Percentiles rank a stretch among this genome's conserved stretches.
phyloP scores from a whole-genome alignment of 192 early-diverging fungal genomes.

The Dissophora ornata region DNA sequence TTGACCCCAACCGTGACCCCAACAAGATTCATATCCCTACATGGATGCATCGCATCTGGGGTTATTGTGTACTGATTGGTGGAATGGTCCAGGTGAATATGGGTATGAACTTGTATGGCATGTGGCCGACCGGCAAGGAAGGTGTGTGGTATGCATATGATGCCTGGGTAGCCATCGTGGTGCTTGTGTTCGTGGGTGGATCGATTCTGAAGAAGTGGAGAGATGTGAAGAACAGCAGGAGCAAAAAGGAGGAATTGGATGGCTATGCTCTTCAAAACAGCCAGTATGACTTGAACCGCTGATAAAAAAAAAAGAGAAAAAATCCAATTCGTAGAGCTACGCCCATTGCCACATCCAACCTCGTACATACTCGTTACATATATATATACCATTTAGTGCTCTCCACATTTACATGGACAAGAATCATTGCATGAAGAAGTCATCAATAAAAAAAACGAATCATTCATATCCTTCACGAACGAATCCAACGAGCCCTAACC shows the following conservation, averaged over 20 bases:
- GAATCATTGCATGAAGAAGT: no score
- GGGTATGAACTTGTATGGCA: conserved; percentile 27
- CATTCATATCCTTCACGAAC: no score
- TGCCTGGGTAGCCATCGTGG: conserved; percentile 20
- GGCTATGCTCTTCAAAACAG: no score
- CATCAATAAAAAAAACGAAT: no score
- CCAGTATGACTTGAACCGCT: no score
- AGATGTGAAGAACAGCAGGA: not conserved
- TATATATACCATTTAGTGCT: no score
- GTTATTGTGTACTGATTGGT: conserved; percentile 14
- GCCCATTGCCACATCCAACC: no score
- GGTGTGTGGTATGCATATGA: conserved; percentile 25
- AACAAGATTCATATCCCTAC: conserved; percentile 22
- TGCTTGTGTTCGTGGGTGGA: conserved; percentile 3
- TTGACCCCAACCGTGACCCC: conserved; percentile 8
- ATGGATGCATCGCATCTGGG: conserved; percentile 37
- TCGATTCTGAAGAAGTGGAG: conserved; percentile 12
- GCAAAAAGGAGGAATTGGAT: not conserved
- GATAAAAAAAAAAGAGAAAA: not conserved
- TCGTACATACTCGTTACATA: no score
- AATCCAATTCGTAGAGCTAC: no score
- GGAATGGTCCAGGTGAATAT: conserved; percentile 23
- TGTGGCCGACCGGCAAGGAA: conserved; percentile 33
- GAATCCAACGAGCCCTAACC: no score
- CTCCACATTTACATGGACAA: no score